Evolutionary conservation across 2,329 filamentous ascomycete genomes (phyloP).

Genomic region (Tympanopsis confertula): DNA sequence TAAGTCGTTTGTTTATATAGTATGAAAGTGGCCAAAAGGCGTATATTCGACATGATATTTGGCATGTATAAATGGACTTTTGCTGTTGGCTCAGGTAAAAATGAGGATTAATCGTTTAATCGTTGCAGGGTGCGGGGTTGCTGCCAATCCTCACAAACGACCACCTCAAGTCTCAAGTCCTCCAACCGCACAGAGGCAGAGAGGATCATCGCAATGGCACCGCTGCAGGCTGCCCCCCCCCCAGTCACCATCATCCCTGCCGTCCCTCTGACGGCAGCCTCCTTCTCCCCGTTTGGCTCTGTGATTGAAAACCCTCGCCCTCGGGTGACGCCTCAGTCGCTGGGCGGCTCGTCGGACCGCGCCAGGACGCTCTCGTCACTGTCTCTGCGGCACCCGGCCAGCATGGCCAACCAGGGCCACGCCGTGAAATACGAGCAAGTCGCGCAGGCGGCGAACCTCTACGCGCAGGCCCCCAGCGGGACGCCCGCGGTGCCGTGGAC

Average conservation of each 20-base stretch:
- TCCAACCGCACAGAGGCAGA: conserved; percentile 20
- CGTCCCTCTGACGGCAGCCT: conserved; percentile 51
- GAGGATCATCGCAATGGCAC: too few relatives aligned
- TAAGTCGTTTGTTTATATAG: too few relatives aligned
- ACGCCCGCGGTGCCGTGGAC: conserved; percentile 49
- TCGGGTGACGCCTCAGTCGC: conserved; percentile 18
- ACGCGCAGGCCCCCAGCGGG: conserved; percentile 51
- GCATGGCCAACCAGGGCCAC: conserved; percentile 71
- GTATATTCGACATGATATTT: too few relatives aligned
- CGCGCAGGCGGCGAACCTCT: conserved; percentile 61
- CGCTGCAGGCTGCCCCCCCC: conserved; percentile 23
- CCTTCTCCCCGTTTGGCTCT: conserved; percentile 72
- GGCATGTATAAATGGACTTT: too few relatives aligned
- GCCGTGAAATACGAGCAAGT: conserved; percentile 79
- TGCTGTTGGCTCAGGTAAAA: too few relatives aligned
- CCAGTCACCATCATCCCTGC: conserved; percentile 39
- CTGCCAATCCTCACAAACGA: too few relatives aligned
- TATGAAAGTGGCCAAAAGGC: too few relatives aligned
- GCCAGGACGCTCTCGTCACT: conserved; percentile 10
- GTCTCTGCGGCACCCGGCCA: conserved; percentile 30
- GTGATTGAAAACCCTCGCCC: conserved; percentile 66
- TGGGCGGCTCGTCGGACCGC: conserved; percentile 4
- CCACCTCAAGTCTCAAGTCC: too few relatives aligned
- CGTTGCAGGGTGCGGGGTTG: too few relatives aligned
- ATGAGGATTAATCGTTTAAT: too few relatives aligned